Evolutionary conservation across 345 rosid genomes (phyloP).

Genomic region (Cardiospermum halicacabum): DNA sequence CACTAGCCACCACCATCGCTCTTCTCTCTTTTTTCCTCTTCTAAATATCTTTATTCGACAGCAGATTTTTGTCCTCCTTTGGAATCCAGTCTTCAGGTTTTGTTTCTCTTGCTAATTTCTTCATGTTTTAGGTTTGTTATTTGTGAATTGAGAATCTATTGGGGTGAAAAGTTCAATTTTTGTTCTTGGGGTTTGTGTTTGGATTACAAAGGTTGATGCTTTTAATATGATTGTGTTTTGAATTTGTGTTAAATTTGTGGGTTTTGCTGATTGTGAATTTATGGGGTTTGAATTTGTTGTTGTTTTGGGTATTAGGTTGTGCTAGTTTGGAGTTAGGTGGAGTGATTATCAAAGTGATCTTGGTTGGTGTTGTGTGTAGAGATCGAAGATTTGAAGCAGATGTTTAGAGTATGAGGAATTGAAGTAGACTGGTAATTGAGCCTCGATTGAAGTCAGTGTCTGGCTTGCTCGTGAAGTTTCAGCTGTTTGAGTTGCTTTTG

Average conservation of each 20-base stretch:
- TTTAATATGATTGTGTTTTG: background rate
- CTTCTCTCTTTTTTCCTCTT: background rate
- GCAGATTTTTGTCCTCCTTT: background rate
- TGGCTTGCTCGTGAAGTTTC: background rate
- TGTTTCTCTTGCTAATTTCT: background rate
- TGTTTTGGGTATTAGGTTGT: background rate
- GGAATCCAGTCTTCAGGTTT: background rate
- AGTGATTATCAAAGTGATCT: conserved; percentile 15
- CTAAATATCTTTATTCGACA: background rate
- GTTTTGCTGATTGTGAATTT: conserved; percentile 17
- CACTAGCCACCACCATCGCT: background rate
- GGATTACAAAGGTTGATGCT: conserved; percentile 15
- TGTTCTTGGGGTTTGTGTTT: background rate
- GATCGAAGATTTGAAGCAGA: background rate
- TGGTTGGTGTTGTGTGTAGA: background rate
- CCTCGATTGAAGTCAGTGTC: background rate
- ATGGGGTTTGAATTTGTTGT: background rate
- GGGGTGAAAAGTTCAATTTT: background rate
- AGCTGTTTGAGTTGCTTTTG: background rate
- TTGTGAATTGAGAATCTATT: background rate
- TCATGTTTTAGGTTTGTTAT: background rate
- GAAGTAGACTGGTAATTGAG: background rate
- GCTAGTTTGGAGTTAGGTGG: conserved; percentile 4
- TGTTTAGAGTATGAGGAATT: background rate
- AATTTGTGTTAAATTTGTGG: conserved; percentile 19